phyloP scores from a whole-genome alignment of 2,329 filamentous ascomycete genomes.

The Pseudogymnoascus sp. region DNA sequence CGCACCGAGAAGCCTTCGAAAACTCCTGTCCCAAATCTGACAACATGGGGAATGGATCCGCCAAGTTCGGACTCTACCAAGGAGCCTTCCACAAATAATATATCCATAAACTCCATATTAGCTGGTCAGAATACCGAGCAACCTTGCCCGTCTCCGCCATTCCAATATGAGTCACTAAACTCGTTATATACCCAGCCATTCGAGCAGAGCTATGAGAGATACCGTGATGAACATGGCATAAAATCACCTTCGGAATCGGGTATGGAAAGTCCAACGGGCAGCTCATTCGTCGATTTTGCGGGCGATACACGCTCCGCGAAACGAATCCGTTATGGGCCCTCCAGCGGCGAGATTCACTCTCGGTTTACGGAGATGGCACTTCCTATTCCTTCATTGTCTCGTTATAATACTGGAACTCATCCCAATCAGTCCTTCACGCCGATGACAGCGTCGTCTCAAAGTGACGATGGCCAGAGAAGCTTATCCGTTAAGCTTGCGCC shows the following conservation, averaged over 20 bases:
- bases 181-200: constrained; percentile 14
- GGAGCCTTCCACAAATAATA: not conserved
- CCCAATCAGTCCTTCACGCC: constrained; percentile 29
- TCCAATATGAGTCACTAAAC: constrained; percentile 8
- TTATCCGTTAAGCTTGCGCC: constrained; percentile 23
- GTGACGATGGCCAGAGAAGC: constrained; percentile 36
- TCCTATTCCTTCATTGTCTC: constrained; percentile 15
- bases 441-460: constrained; percentile 31
- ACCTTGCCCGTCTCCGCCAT: constrained; percentile 13
- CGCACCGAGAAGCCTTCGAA: not conserved
- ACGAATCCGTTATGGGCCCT: constrained; percentile 19
- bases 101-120: constrained; percentile 20
- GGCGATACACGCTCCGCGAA: constrained; percentile 19
- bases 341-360: not conserved
- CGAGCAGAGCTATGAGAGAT: constrained; percentile 23
- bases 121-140: not conserved
- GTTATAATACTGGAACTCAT: constrained; percentile 10
- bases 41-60: not conserved
- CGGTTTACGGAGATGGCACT: constrained; percentile 20
- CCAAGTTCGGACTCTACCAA: not conserved
- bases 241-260: constrained; percentile 23
- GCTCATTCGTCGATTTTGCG: constrained; percentile 12
- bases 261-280: constrained; percentile 19
- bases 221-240: constrained; percentile 18
- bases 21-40: not conserved